Conservation (phyloP, 441 rosid species). For the Gossypium lobatum region DNA sequence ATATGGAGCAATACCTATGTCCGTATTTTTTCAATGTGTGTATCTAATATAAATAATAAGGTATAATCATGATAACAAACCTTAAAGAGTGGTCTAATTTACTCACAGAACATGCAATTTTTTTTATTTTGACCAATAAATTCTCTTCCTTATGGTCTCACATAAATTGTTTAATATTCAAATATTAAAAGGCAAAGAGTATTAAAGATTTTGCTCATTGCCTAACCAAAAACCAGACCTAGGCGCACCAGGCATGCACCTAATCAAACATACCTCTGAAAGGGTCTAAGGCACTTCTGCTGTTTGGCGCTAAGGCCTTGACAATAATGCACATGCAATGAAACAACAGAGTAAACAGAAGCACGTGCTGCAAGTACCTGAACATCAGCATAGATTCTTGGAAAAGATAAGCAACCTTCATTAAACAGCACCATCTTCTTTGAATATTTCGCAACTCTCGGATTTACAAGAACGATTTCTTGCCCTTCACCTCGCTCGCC, state of each 20-base stretch:
- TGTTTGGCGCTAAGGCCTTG: background rate
- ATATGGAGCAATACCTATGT: background rate
- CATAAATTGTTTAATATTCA: background rate
- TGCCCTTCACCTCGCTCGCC: constrained; percentile 77
- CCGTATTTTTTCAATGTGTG: background rate
- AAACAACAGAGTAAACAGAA: background rate
- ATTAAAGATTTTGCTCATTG: background rate
- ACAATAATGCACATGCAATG: background rate
- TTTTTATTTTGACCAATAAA: background rate
- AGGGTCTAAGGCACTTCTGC: background rate
- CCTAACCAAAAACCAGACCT: background rate
- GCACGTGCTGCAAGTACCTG: constrained; percentile 35
- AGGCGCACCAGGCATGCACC: background rate
- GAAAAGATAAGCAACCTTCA: constrained; percentile 96
- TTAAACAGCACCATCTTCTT: constrained; percentile 55
- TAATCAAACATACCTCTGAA: background rate
- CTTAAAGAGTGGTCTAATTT: background rate
- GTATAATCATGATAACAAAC: background rate
- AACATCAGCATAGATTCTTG: constrained; percentile 80
- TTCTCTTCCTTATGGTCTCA: background rate
- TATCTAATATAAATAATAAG: background rate
- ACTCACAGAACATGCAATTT: background rate
- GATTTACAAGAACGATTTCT: constrained; percentile 86
- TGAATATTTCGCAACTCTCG: constrained; percentile 60
- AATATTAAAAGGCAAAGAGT: background rate